These are phyloP conservation scores for Hamamelis virginiana DNA, from an alignment of 164 flowering plant species.

Conservation along the genomic window DNA sequence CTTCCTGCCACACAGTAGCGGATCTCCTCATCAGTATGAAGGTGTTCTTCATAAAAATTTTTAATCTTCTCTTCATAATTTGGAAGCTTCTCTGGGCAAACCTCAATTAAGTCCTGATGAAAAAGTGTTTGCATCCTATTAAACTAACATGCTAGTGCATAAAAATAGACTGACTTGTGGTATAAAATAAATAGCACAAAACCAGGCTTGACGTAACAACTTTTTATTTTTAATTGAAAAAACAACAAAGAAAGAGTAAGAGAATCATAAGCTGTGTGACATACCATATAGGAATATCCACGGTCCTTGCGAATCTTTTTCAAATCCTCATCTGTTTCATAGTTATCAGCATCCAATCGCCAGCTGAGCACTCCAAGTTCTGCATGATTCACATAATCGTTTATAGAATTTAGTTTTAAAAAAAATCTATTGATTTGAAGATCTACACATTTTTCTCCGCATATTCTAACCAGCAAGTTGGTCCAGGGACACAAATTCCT, in stretches of 20 bases:
- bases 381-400: slow-evolving; percentile 25
- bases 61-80: slow-evolving; percentile 96
- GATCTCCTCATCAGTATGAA: slow-evolving; percentile 98
- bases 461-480: slow-evolving; percentile 59
- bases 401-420: not conserved
- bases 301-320: slow-evolving; percentile 86
- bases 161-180: too few species aligned
- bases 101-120: slow-evolving; percentile 78
- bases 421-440: not conserved
- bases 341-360: slow-evolving; percentile 87
- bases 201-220: too few species aligned
- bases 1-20: slow-evolving; percentile 95
- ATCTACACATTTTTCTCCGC: not conserved
- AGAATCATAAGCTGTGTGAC: slow-evolving; percentile 14
- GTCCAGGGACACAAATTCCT: slow-evolving; percentile 78
- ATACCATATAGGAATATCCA: slow-evolving; percentile 81
- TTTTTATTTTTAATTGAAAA: not conserved
- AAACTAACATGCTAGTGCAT: not conserved
- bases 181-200: too few species aligned
- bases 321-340: slow-evolving; percentile 86
- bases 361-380: slow-evolving; percentile 96
- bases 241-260: not conserved
- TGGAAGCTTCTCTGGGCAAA: slow-evolving; percentile 91
- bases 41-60: slow-evolving; percentile 90
- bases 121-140: not conserved